Evolutionary conservation across 208 protist genomes (phyloP).

Genomic region (Angomonas deanei): DNA sequence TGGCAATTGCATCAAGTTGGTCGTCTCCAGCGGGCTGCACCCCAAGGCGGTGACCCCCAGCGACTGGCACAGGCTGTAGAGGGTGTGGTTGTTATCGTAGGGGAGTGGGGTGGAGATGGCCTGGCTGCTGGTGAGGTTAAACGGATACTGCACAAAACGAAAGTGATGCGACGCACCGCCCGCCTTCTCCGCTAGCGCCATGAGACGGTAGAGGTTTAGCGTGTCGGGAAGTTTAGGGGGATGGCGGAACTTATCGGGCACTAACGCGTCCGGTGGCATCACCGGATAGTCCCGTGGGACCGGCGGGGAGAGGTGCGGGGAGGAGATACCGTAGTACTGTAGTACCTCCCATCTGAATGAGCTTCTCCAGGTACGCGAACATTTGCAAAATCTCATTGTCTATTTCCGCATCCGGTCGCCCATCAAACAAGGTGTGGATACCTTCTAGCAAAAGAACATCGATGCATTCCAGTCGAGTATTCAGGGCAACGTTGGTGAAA

Average conservation of each 20-base stretch:
- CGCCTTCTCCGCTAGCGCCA: conserved; percentile 57
- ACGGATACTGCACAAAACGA: conserved; percentile 84
- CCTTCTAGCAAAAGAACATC: conserved; percentile 77
- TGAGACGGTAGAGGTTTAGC: conserved; percentile 71
- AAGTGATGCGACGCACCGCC: conserved; percentile 67
- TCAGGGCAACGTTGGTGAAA: conserved; percentile 83
- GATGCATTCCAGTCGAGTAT: conserved; percentile 79
- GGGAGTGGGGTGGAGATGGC: conserved; percentile 66
- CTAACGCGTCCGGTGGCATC: conserved; percentile 69
- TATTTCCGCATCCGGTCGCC: conserved; percentile 53
- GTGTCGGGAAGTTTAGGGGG: conserved; percentile 37
- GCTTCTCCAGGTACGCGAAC: conserved; percentile 79
- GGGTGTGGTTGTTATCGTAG: conserved; percentile 81
- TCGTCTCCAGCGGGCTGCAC: conserved; percentile 80
- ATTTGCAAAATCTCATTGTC: conserved; percentile 80
- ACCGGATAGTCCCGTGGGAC: conserved; percentile 64
- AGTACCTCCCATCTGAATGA: conserved; percentile 64
- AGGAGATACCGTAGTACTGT: conserved; percentile 85
- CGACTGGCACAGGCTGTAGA: conserved; percentile 50
- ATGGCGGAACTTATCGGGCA: conserved; percentile 66
- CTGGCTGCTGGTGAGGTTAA: conserved; percentile 80
- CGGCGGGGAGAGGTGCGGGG: conserved; percentile 64
- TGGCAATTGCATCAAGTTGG: conserved; percentile 75
- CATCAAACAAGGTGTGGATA: conserved; percentile 81
- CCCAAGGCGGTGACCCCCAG: conserved; percentile 71